Evolutionary conservation across 352 stramenopile species (phyloP).

Genomic region (Phytophthora niederhauseri): DNA sequence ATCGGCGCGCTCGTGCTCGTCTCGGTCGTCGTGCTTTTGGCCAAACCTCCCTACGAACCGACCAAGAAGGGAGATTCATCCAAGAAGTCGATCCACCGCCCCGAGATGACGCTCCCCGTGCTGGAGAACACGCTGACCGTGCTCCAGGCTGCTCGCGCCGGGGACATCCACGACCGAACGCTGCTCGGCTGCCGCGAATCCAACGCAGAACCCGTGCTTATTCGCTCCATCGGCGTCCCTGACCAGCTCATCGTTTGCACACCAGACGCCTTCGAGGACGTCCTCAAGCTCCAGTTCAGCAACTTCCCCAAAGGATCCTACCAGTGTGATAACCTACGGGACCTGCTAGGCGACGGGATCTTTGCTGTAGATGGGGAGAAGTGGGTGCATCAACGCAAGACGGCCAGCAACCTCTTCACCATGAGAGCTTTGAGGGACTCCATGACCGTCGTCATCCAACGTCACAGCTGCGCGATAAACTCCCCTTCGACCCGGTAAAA

Average conservation of each 20-base stretch:
- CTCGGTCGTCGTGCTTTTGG: neutral
- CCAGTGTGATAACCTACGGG: slow-evolving; percentile 34
- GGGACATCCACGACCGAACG: slow-evolving; percentile 40
- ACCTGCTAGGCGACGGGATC: slow-evolving; percentile 69
- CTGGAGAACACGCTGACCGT: slow-evolving; percentile 45
- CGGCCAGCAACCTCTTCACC: slow-evolving; percentile 86
- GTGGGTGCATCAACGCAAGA: slow-evolving; percentile 78
- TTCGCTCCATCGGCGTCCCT: slow-evolving; percentile 37
- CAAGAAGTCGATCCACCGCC: slow-evolving; percentile 12
- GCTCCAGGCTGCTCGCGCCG: slow-evolving; percentile 17
- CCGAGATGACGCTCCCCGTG: slow-evolving; percentile 37
- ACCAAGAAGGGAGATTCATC: slow-evolving; percentile 4
- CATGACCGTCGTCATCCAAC: slow-evolving; percentile 41
- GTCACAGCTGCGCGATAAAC: slow-evolving; percentile 14
- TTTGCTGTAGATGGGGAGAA: slow-evolving; percentile 57
- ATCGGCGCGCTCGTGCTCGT: neutral
- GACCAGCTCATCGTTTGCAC: slow-evolving; percentile 29
- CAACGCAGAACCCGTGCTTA: slow-evolving; percentile 24
- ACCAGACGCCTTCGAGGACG: slow-evolving; percentile 43
- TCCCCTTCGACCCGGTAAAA: neutral
- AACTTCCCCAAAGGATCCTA: slow-evolving; percentile 66
- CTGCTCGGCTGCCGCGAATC: slow-evolving; percentile 21
- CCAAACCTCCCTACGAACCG: neutral
- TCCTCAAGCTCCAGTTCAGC: slow-evolving; percentile 60
- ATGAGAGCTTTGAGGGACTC: slow-evolving; percentile 41